Percentiles rank a stretch among this genome's conserved stretches.
Evolutionary conservation across 129 eudicot genomes (phyloP).

Genomic region (Helianthus annuus): DNA sequence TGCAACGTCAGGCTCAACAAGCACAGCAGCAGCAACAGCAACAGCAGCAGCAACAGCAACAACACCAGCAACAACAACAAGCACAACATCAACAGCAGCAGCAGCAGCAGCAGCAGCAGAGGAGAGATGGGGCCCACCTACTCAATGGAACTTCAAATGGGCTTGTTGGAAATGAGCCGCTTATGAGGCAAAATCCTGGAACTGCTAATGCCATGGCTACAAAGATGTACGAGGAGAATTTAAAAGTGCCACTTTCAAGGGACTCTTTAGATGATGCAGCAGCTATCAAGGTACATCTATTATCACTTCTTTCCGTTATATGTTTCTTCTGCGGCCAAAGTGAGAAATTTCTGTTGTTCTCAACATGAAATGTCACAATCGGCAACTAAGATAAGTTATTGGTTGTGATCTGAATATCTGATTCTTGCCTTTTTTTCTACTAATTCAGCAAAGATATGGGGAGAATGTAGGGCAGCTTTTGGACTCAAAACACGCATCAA

Average conservation of each 20-base stretch:
- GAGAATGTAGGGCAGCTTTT: constrained; percentile 81
- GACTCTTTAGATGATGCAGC: constrained; percentile 71
- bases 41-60: neutral
- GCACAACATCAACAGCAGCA: constrained; percentile 63
- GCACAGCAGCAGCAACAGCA: constrained; percentile 46
- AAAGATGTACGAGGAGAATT: constrained; percentile 87
- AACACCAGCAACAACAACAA: constrained; percentile 62
- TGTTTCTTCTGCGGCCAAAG: no score
- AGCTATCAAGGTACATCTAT: constrained; percentile 65
- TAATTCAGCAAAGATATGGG: constrained; percentile 65
- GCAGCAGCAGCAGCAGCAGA: constrained; percentile 55
- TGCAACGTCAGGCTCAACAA: constrained; percentile 69
- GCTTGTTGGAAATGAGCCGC: constrained; percentile 78
- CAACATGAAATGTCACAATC: no score
- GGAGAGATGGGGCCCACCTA: constrained; percentile 83
- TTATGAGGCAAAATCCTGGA: constrained; percentile 81
- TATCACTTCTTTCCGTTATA: no score
- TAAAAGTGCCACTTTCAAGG: constrained; percentile 62
- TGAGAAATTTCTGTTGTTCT: no score
- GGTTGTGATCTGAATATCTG: no score
- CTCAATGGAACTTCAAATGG: constrained; percentile 77
- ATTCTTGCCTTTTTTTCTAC: neutral
- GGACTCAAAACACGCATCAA: constrained; percentile 87
- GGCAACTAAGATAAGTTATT: no score
- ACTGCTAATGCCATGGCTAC: constrained; percentile 80